Evolutionary conservation across 2,329 filamentous ascomycete species (phyloP), one percentile per base, ranked within the genome.

Genomic region (Hypoxylon sp.): DNA sequence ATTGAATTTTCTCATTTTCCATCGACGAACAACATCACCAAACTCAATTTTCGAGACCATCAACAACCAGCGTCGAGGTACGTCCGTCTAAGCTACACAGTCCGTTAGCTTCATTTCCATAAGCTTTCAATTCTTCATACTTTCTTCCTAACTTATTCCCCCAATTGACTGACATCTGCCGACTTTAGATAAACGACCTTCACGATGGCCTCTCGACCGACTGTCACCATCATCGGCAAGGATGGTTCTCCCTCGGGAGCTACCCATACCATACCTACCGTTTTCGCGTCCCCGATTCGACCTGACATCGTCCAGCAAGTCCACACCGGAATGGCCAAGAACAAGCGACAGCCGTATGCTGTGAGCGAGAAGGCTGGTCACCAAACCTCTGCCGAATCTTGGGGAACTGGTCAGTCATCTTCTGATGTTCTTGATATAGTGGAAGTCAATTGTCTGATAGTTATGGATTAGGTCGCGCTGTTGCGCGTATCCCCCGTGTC

Each of bases 311-410:
- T 99, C 81, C 94, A 98, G 89, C 91, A 94, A 83, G 91, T 98
- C 78, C 95, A 99, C 91, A 97, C 93, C 79, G 95, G 95, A 79
- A 96, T 99, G 88, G 94, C 94, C 82, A 99, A 99, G 93, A 99
- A 99, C 91, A 97, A 97, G 91, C 91, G 95, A 82, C 95, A 99
- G 86, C 94, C 95, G 76, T 99, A 99, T 84, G 89, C 95, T 79
- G 95, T 99, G 88, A 97, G 93, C 91, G 94, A 98, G 91, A 99
- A 99, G 92, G 95, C 95, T 80, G 95, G 95, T 87, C 95, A 99
- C 87, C 95, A 99, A 88, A 99, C 95, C 81, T 97, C 93, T 84
- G 95, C 95, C 81, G 95, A 99, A 89, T 99, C 96, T 75, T 99
- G 95, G 95, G 94, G 94, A 90, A 98, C 94, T 86, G 94, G 93